Percentiles rank a stretch among this genome's conserved stretches.
Evolutionary conservation across 441 rosid genomes (phyloP).

Genomic region (Eutrema salsugineum): DNA sequence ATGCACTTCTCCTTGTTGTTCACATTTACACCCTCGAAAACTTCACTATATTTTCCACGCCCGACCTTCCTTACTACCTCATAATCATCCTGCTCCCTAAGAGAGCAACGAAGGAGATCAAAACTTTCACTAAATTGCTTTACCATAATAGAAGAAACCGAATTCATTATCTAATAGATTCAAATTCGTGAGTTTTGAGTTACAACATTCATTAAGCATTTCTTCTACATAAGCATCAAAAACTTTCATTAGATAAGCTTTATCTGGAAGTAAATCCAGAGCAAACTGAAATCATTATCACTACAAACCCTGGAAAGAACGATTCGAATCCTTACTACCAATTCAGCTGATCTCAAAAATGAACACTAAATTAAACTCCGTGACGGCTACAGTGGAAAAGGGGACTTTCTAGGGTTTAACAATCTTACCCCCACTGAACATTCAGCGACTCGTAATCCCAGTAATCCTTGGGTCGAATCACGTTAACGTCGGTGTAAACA

Average conservation of each 20-base stretch:
- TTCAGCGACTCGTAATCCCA: slow-evolving; percentile 62
- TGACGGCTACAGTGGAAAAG: slow-evolving; percentile 35
- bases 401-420: neutral
- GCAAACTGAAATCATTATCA: neutral
- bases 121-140: neutral
- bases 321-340: neutral
- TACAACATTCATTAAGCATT: neutral
- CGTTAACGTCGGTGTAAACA: slow-evolving; percentile 54
- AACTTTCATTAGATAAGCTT: neutral
- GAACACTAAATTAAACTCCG: slow-evolving; percentile 21
- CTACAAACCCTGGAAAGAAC: neutral
- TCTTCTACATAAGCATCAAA: neutral
- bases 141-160: neutral
- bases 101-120: neutral
- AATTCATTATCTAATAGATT: neutral
- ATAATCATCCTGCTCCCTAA: slow-evolving; percentile 86
- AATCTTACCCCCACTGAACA: slow-evolving; percentile 57
- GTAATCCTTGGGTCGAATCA: slow-evolving; percentile 49
- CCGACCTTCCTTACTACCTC: slow-evolving; percentile 96
- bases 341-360: neutral
- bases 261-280: neutral
- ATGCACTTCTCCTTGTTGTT: slow-evolving; percentile 78
- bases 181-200: neutral
- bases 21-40: slow-evolving; percentile 84
- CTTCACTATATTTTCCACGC: slow-evolving; percentile 94